phyloP scores from a whole-genome alignment of 1,284 basidiomycete genomes.

The Bjerkandera adusta region DNA sequence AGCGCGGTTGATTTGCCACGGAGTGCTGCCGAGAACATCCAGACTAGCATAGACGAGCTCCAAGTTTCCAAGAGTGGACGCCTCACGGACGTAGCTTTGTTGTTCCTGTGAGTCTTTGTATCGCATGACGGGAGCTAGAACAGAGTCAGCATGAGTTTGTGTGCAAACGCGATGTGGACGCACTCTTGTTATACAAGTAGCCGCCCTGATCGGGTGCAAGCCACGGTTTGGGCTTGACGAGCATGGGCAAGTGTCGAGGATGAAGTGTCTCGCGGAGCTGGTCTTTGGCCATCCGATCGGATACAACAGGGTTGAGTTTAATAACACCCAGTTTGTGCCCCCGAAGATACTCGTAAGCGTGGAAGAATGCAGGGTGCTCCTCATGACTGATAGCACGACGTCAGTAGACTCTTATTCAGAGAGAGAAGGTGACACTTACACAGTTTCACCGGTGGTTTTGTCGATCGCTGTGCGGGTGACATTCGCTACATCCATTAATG shows the following conservation, averaged over 20 bases:
- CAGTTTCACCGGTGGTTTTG: constrained; percentile 57
- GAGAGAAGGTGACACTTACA: constrained; percentile 26
- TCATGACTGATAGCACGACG: constrained; percentile 52
- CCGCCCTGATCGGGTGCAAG: constrained; percentile 77
- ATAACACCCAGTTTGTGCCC: constrained; percentile 93
- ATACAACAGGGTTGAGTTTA: constrained; percentile 81
- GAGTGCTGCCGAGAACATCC: constrained; percentile 88
- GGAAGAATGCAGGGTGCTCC: constrained; percentile 89
- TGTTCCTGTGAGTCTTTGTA: constrained; percentile 94
- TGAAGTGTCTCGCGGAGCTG: constrained; percentile 77
- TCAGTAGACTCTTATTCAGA: not conserved
- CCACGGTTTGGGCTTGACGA: constrained; percentile 92
- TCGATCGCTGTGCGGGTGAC: constrained; percentile 65
- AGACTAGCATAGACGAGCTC: constrained; percentile 88
- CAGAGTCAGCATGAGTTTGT: not conserved
- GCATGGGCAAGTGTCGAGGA: constrained; percentile 95
- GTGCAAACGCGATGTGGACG: constrained; percentile 22
- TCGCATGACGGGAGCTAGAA: constrained; percentile 77
- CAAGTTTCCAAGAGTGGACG: constrained; percentile 74
- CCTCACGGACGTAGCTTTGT: constrained; percentile 74
- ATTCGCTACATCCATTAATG: constrained; percentile 81
- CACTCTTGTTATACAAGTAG: constrained; percentile 79
- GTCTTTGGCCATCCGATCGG: constrained; percentile 80
- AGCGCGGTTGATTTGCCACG: constrained; percentile 87
- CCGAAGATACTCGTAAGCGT: constrained; percentile 91